Percentiles rank a stretch among this genome's conserved stretches.
phyloP scores from a whole-genome alignment of 2,329 filamentous ascomycete genomes.

The Cladophialophora bantiana region DNA sequence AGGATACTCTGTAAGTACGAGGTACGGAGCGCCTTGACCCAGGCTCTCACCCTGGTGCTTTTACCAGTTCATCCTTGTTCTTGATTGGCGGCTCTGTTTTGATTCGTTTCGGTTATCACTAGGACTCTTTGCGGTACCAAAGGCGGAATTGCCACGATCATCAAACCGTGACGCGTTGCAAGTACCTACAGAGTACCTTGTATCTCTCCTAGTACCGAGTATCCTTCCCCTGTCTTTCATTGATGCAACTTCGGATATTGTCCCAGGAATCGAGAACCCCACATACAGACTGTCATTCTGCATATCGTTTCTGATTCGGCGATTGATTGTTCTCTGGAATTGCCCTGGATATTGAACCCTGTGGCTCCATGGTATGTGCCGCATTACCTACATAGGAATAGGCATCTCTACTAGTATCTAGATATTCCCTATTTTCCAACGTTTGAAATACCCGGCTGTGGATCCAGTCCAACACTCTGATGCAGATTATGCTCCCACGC shows the following conservation, averaged over 20 bases:
- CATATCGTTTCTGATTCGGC: neutral
- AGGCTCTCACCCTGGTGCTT: neutral
- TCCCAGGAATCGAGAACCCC: conserved; percentile 15
- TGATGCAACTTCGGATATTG: conserved; percentile 11
- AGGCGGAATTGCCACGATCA: neutral
- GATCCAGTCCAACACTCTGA: too few relatives aligned
- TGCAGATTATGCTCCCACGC: too few relatives aligned
- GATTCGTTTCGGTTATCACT: conserved; percentile 14
- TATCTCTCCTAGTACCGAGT: neutral
- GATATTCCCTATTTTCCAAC: neutral
- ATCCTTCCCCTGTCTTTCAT: conserved; percentile 8
- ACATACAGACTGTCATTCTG: neutral
- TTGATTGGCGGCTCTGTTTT: conserved; percentile 15
- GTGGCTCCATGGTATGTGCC: neutral
- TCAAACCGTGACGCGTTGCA: conserved; percentile 1
- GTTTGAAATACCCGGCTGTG: too few relatives aligned
- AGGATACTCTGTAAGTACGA: neutral
- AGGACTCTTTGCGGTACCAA: neutral
- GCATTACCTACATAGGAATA: neutral
- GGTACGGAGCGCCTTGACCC: neutral
- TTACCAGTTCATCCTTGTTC: conserved; percentile 14
- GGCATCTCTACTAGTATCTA: neutral
- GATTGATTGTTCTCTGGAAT: neutral
- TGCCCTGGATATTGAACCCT: neutral
- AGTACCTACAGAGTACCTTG: neutral